Percentiles rank a stretch among this genome's conserved stretches.
These are phyloP conservation scores for Pyrenophora teres DNA, from an alignment of 2,329 filamentous ascomycete genomes.

Conservation along the genomic window DNA sequence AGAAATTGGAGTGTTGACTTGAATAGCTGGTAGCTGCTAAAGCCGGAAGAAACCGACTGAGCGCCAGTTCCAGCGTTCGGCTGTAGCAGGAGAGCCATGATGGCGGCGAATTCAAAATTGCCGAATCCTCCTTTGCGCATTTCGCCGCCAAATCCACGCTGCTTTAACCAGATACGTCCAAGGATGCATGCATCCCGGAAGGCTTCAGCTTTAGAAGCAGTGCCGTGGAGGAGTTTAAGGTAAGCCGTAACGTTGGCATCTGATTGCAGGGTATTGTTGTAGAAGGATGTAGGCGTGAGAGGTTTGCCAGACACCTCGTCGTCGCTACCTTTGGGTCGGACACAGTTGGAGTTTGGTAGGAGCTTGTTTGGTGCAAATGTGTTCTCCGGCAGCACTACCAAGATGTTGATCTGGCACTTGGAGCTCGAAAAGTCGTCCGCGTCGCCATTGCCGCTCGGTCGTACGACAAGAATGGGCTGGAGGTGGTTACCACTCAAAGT, in stretches of 20 bases:
- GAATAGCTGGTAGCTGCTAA: slow-evolving; percentile 92
- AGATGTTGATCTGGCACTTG: slow-evolving; percentile 66
- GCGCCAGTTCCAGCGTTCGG: slow-evolving; percentile 74
- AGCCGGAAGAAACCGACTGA: slow-evolving; percentile 73
- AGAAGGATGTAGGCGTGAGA: slow-evolving; percentile 72
- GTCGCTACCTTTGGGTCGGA: slow-evolving; percentile 61
- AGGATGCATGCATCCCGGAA: slow-evolving; percentile 86
- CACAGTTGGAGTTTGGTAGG: slow-evolving; percentile 68
- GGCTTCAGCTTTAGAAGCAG: slow-evolving; percentile 69
- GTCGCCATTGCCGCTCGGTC: slow-evolving; percentile 38
- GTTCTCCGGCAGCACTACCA: slow-evolving; percentile 71
- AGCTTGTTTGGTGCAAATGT: slow-evolving; percentile 76
- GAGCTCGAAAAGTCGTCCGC: slow-evolving; percentile 46
- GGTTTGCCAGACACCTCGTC: slow-evolving; percentile 48
- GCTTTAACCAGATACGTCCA: slow-evolving; percentile 85
- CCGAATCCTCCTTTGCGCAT: slow-evolving; percentile 84
- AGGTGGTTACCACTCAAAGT: slow-evolving; percentile 74
- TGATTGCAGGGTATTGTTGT: slow-evolving; percentile 83
- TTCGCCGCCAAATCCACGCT: slow-evolving; percentile 76
- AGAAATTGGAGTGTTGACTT: slow-evolving; percentile 92
- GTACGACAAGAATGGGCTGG: slow-evolving; percentile 67
- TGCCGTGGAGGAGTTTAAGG: slow-evolving; percentile 73
- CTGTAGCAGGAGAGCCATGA: slow-evolving; percentile 79
- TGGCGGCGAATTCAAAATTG: slow-evolving; percentile 85
- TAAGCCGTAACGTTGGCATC: slow-evolving; percentile 76